phyloP scores from a whole-genome alignment of 169 alveolate species.

The Eimeria maxima region DNA sequence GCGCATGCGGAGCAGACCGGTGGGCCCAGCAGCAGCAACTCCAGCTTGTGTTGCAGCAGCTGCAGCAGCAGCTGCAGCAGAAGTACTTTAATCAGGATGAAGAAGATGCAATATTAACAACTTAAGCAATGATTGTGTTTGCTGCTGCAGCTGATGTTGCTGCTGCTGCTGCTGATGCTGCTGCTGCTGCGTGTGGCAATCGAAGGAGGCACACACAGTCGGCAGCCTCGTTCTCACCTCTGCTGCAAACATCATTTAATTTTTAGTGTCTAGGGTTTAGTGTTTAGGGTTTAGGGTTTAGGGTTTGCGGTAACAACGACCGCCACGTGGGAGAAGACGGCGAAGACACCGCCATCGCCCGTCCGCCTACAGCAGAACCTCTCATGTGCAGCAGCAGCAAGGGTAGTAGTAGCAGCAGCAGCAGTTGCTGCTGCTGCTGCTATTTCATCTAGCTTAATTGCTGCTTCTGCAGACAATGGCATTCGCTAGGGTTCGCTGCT shows the following conservation, averaged over 20 bases:
- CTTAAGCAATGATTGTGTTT: not conserved
- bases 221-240: not conserved
- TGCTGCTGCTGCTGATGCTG: not conserved
- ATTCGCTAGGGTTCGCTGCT: not conserved
- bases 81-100: not conserved
- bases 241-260: not conserved
- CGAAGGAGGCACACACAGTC: not conserved
- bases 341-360: no score
- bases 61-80: not conserved
- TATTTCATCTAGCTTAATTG: not conserved
- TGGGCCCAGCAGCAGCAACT: not conserved
- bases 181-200: no score
- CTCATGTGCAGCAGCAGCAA: not conserved
- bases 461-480: not conserved
- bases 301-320: no score
- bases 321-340: no score
- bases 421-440: constrained; percentile 2
- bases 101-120: not conserved
- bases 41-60: not conserved
- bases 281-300: no score
- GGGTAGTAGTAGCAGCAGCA: constrained; percentile 25
- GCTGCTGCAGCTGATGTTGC: not conserved
- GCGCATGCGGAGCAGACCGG: constrained; percentile 17
- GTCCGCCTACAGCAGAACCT: not conserved
- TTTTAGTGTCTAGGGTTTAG: no score